A percentile compares a stretch with the other conserved stretches of the same genome.
Conservation (phyloP, 257 asterid species). For the Cinchona pubescens region DNA sequence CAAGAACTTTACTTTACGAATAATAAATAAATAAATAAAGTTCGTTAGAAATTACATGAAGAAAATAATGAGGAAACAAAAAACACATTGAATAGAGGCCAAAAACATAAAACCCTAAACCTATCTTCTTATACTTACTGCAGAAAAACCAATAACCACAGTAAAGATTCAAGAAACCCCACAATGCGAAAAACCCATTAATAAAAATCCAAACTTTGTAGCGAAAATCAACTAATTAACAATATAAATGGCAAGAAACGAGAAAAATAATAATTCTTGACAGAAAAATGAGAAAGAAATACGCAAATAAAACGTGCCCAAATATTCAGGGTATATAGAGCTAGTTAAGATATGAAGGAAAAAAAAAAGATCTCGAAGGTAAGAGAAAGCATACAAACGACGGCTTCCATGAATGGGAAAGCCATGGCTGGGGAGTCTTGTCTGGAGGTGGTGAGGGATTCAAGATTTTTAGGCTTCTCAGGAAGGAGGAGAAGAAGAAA, state of each 20-base stretch:
- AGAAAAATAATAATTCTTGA: not conserved
- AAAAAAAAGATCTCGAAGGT: not conserved
- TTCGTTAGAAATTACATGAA: not conserved
- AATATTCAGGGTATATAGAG: not conserved
- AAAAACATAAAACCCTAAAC: constrained; percentile 25
- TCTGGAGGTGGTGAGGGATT: not conserved
- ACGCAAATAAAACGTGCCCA: not conserved
- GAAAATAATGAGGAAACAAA: not conserved
- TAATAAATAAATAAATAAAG: not conserved
- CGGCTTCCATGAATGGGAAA: constrained; percentile 88
- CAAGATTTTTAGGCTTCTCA: not conserved
- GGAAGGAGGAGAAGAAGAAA: not conserved
- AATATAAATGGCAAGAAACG: not conserved
- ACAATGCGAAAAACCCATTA: not conserved
- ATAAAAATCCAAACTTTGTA: constrained; percentile 16
- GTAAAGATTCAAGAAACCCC: not conserved
- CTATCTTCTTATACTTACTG: constrained; percentile 2
- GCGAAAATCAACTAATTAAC: not conserved
- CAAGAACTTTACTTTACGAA: not conserved
- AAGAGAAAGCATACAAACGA: constrained; percentile 48
- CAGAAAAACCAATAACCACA: constrained; percentile 6
- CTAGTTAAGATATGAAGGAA: not conserved
- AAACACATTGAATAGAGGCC: not conserved
- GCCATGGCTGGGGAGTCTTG: constrained; percentile 59
- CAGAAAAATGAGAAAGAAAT: not conserved